phyloP scores from a whole-genome alignment of 108 stramenopile genomes.

The Cyclostephanos invisitatus region DNA sequence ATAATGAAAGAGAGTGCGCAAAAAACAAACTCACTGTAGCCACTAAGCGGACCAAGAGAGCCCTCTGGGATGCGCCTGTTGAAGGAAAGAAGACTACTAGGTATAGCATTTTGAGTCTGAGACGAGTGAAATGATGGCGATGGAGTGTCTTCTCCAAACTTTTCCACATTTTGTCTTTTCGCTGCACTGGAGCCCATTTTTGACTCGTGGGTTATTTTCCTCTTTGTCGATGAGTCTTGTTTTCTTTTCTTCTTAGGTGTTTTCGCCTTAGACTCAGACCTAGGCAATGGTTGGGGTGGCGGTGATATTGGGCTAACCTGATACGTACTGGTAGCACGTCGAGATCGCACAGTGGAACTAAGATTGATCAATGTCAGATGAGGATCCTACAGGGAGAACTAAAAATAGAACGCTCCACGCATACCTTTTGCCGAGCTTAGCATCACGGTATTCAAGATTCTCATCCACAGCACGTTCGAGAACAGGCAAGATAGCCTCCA shows the following conservation, averaged over 20 bases:
- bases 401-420: background rate
- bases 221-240: slow-evolving; percentile 4
- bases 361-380: background rate
- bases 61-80: slow-evolving; percentile 11
- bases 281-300: background rate
- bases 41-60: slow-evolving; percentile 13
- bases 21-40: slow-evolving; percentile 7
- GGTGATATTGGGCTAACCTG: background rate
- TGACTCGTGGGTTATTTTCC: slow-evolving; percentile 8
- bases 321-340: background rate
- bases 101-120: slow-evolving; percentile 22
- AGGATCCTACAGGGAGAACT: background rate
- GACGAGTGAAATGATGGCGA: slow-evolving; percentile 32
- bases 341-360: slow-evolving; percentile 16
- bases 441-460: slow-evolving; percentile 34
- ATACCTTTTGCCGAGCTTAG: slow-evolving; percentile 23
- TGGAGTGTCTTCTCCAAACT: background rate
- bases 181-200: slow-evolving; percentile 1
- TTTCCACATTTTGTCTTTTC: slow-evolving; percentile 3
- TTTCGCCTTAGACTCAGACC: background rate
- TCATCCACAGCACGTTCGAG: slow-evolving; percentile 37
- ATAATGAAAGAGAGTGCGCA: background rate
- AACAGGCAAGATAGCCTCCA: slow-evolving; percentile 14
- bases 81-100: slow-evolving; percentile 9
- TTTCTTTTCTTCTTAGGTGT: background rate